Percentiles rank a stretch among this genome's conserved stretches.
Conservation (phyloP, 176 grass and related monocot species). For the Aegilops sharonensis region DNA sequence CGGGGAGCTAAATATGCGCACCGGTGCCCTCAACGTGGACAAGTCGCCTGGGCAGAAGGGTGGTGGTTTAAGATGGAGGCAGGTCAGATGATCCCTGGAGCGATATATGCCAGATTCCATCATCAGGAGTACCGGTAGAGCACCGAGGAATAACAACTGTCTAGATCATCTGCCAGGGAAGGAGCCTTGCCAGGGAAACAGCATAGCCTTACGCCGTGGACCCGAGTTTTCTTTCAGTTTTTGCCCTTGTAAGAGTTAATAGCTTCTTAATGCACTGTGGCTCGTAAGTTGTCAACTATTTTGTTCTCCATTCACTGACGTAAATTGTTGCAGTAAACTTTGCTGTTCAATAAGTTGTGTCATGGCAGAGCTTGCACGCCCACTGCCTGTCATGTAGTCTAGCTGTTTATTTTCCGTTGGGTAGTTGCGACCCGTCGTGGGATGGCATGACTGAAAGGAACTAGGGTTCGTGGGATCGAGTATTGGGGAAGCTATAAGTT, state of each 20-base stretch:
- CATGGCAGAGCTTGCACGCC: too few relatives aligned
- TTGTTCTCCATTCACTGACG: conserved; percentile 7
- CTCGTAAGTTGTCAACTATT: neutral
- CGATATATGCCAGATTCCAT: neutral
- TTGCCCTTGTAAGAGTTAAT: neutral
- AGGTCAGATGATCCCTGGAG: neutral
- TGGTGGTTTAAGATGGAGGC: neutral
- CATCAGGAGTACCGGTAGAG: neutral
- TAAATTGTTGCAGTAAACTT: neutral
- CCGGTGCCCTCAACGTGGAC: neutral
- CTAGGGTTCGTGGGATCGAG: too few relatives aligned
- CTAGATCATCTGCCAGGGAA: neutral
- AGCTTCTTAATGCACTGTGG: neutral
- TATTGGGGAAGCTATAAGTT: too few relatives aligned
- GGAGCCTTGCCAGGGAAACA: neutral
- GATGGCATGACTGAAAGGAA: too few relatives aligned
- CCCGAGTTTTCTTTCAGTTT: conserved; percentile 12
- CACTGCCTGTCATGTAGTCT: too few relatives aligned
- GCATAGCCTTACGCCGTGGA: neutral
- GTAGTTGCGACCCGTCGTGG: too few relatives aligned
- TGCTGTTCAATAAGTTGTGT: too few relatives aligned
- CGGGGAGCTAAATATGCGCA: conserved; percentile 8
- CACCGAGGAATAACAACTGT: neutral
- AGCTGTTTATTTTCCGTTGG: too few relatives aligned
- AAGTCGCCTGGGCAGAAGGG: neutral